Evolutionary conservation across 192 early-diverging fungal species (phyloP), one percentile per base, ranked within the genome.

Genomic region (Coemansia sp.): DNA sequence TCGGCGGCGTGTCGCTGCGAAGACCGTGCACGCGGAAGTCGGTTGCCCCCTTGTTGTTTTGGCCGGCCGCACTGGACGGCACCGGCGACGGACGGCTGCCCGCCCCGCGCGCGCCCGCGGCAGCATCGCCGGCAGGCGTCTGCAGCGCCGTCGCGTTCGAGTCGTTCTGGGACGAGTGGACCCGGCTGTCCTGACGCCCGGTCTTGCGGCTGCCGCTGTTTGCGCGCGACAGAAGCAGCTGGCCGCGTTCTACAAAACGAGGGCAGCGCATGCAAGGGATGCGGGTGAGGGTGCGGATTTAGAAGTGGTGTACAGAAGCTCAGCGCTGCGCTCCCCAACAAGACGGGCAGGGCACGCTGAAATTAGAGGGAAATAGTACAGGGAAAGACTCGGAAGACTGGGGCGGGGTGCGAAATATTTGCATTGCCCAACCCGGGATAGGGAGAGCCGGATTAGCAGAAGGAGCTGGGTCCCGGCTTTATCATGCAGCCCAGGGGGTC

Each of bases 171-270:
- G 59, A 49, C 5, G 72, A 27, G 38, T 64, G 58, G 29, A 59
- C 67, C 42, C 58, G 58, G 56, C 62, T 64, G 53, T 75, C 66
- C 31, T 57, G 60, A 38, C 64, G 71, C 2, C 40, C 64, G 30
- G 52, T 31, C 56, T 75, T 68, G 62, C 66, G 65, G 57, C 50
- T 63, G 64, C 52, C 57, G 58, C 64, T 67, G 53, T 64, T 60
- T 30, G 72, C 58, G 55, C 72, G 72, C 50, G 72, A 64, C 62
- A 75, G 46, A 46, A 75, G 62, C 53, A 62, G 55, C 41, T 75
- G 72, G 51, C 72, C 72, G 58, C 72, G 65, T 61, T 75, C 72
- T 75, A 75, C 55, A 61, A 67, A 64, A 44, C 70, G 65, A 49
- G 32, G 42, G 53, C 60, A 66, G 19, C 50, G 49, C 72, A 75